Percentiles rank a stretch among this genome's conserved stretches.
These are phyloP conservation scores for Arachnomyces sp. DNA, from an alignment of 2,329 filamentous ascomycete species.

Conservation along the genomic window DNA sequence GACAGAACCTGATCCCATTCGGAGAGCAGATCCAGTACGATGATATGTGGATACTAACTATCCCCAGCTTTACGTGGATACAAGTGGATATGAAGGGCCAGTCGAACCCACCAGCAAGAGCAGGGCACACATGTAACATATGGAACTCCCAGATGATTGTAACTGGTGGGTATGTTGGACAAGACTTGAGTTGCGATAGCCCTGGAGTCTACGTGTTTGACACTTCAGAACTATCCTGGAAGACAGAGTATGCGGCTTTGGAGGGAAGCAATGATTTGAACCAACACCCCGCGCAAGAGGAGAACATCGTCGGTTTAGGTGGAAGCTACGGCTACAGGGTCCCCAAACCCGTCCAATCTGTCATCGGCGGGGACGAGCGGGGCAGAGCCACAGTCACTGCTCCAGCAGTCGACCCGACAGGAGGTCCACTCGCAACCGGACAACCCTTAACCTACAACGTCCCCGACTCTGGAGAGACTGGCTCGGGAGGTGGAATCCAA, in stretches of 20 bases:
- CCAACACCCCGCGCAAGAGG: constrained; percentile 44
- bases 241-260: constrained; percentile 58
- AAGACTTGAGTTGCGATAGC: constrained; percentile 54
- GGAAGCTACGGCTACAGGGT: constrained; percentile 60
- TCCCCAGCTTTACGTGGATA: constrained; percentile 76
- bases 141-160: constrained; percentile 76
- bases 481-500: constrained; percentile 22
- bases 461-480: constrained; percentile 34
- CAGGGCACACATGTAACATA: constrained; percentile 66
- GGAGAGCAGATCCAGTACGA: constrained; percentile 53
- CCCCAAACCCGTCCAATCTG: constrained; percentile 52
- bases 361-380: constrained; percentile 57
- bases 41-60: constrained; percentile 70
- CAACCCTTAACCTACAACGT: constrained; percentile 61
- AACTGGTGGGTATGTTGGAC: constrained; percentile 61
- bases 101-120: constrained; percentile 48
- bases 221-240: constrained; percentile 60
- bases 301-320: constrained; percentile 49
- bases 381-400: constrained; percentile 63
- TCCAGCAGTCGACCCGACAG: constrained; percentile 55
- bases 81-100: constrained; percentile 48
- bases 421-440: constrained; percentile 63
- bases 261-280: constrained; percentile 44
- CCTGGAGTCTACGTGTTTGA: constrained; percentile 72
- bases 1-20: constrained; percentile 61